Evolutionary conservation across 202 grass and related monocot genomes (phyloP).

Genomic region (Tripidium arundinaceum): DNA sequence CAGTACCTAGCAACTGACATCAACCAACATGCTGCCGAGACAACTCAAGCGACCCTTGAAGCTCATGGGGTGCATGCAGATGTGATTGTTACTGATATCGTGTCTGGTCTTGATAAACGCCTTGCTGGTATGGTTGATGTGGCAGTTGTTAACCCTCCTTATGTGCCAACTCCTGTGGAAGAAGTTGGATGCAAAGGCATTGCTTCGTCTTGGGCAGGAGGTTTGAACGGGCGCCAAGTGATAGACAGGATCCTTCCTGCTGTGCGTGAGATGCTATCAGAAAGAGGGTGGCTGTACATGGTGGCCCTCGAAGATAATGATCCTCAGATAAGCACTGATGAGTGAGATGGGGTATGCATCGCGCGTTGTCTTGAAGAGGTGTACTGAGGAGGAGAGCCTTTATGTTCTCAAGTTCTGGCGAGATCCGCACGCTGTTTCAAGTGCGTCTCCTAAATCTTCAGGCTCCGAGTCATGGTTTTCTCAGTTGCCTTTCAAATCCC

Average conservation of each 20-base stretch:
- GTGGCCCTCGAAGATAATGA: conserved; percentile 84
- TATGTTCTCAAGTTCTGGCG: conserved; percentile 96
- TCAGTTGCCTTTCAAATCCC: conserved; percentile 53
- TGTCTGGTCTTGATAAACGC: conserved; percentile 68
- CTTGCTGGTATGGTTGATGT: conserved; percentile 74
- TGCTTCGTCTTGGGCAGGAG: conserved; percentile 90
- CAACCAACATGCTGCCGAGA: conserved; percentile 68
- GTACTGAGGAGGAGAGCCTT: conserved; percentile 88
- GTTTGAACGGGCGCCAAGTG: conserved; percentile 76
- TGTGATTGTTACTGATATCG: conserved; percentile 68
- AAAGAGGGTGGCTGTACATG: conserved; percentile 81
- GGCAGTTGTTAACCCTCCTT: conserved; percentile 87
- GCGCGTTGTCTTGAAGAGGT: conserved; percentile 76
- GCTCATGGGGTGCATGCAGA: conserved; percentile 80
- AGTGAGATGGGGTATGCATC: conserved; percentile 78
- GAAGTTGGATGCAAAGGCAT: conserved; percentile 78
- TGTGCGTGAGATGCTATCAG: conserved; percentile 64
- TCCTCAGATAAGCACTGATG: conserved; percentile 85
- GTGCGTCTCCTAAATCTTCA: conserved; percentile 34
- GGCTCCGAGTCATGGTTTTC: conserved; percentile 53
- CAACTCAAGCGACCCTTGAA: conserved; percentile 67
- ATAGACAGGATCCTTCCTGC: conserved; percentile 81
- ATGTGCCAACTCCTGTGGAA: conserved; percentile 87
- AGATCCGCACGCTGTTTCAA: conserved; percentile 8
- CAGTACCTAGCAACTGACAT: conserved; percentile 93